phyloP scores from a whole-genome alignment of 805 yeast genomes.

The Cyberlindnera amylophila region DNA sequence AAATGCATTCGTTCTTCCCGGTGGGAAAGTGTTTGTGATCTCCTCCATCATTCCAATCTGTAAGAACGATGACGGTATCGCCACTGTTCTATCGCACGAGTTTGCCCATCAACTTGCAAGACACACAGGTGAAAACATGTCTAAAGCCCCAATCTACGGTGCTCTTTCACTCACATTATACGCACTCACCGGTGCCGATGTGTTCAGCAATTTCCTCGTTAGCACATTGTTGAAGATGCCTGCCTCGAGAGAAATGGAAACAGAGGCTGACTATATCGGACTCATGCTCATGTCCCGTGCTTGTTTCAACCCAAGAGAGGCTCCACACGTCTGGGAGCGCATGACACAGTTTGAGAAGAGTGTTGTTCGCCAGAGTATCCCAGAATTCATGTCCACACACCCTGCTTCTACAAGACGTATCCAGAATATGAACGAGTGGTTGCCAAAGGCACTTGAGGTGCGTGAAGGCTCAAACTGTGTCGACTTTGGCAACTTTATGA shows the following conservation, averaged over 20 bases:
- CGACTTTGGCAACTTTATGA: constrained; percentile 13
- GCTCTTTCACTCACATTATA: constrained; percentile 49
- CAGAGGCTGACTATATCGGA: constrained; percentile 95
- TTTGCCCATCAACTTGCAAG: constrained; percentile 92
- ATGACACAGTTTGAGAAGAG: constrained; percentile 56
- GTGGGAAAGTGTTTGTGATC: constrained; percentile 92
- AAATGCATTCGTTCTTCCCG: constrained; percentile 94
- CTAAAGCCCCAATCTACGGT: constrained; percentile 70
- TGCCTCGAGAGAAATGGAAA: constrained; percentile 88
- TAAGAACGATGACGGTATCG: constrained; percentile 81
- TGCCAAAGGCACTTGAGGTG: constrained; percentile 43
- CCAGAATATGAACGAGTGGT: constrained; percentile 62
- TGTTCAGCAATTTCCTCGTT: constrained; percentile 48
- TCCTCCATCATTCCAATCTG: constrained; percentile 75
- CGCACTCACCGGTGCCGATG: constrained; percentile 56
- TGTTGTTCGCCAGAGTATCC: constrained; percentile 28
- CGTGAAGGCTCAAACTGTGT: constrained; percentile 16
- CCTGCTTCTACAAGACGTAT: constrained; percentile 80
- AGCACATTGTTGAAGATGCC: constrained; percentile 68
- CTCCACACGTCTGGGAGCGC: constrained; percentile 76
- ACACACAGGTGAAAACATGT: constrained; percentile 80
- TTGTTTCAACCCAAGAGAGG: constrained; percentile 76
- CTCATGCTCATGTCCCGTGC: constrained; percentile 87
- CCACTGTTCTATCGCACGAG: constrained; percentile 94
- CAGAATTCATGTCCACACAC: constrained; percentile 81